phyloP scores from a whole-genome alignment of 257 asterid genomes.

The Ligustrum vulgare region DNA sequence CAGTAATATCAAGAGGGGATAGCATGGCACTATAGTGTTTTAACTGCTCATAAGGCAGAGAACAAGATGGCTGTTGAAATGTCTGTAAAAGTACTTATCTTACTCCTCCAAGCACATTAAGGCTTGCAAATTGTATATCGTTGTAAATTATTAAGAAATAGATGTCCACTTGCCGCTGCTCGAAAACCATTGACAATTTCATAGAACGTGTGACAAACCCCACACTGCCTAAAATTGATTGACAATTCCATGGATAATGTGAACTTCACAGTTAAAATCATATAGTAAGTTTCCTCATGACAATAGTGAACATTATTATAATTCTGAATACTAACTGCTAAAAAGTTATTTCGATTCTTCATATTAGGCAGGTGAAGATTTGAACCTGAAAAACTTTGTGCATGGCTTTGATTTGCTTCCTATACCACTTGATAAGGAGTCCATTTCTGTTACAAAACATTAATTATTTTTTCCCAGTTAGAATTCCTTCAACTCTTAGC shows the following conservation, averaged over 20 bases:
- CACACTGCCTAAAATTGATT: not conserved
- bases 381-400: too few relatives aligned
- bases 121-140: too few relatives aligned
- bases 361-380: conserved; percentile 43
- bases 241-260: not conserved
- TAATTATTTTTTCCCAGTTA: too few relatives aligned
- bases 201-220: not conserved
- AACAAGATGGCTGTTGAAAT: not conserved
- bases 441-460: too few relatives aligned
- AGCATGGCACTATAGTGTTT: not conserved
- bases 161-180: too few relatives aligned
- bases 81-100: too few relatives aligned
- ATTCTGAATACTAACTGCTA: not conserved
- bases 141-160: too few relatives aligned
- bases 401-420: too few relatives aligned
- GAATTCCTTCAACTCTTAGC: conserved; percentile 1
- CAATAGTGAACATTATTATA: conserved; percentile 16
- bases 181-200: not conserved
- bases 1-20: not conserved
- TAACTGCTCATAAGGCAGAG: not conserved
- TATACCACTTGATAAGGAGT: too few relatives aligned
- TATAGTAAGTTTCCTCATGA: not conserved
- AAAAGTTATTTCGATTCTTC: conserved; percentile 25
- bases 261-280: not conserved
- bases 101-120: too few relatives aligned